phyloP scores from a whole-genome alignment of 208 protist species.

The Trypanosoma brucei region DNA sequence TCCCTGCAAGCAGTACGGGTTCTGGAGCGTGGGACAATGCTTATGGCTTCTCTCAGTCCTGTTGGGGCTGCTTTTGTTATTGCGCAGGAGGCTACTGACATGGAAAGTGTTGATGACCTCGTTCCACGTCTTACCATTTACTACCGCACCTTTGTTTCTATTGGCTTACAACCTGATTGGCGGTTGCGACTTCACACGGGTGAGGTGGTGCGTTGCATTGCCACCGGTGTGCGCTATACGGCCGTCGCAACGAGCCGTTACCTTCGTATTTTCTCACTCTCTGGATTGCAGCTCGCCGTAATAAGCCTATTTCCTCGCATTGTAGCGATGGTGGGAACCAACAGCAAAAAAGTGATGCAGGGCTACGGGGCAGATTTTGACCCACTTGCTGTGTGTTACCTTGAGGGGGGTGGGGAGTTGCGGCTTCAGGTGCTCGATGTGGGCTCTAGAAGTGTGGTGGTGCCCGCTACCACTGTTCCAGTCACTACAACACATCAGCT shows the following conservation, averaged over 20 bases:
- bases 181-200: slow-evolving; percentile 51
- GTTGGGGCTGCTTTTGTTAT: slow-evolving; percentile 73
- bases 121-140: slow-evolving; percentile 53
- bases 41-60: slow-evolving; percentile 77
- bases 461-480: slow-evolving; percentile 42
- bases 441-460: slow-evolving; percentile 34
- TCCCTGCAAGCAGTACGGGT: slow-evolving; percentile 60
- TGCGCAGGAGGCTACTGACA: slow-evolving; percentile 22
- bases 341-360: slow-evolving; percentile 52
- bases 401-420: slow-evolving; percentile 38
- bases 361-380: slow-evolving; percentile 64
- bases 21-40: slow-evolving; percentile 40
- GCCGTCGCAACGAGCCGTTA: slow-evolving; percentile 75
- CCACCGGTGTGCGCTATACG: slow-evolving; percentile 62
- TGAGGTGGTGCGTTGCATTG: slow-evolving; percentile 78
- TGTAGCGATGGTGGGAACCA: slow-evolving; percentile 78
- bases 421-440: slow-evolving; percentile 73
- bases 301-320: slow-evolving; percentile 75
- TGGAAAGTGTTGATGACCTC: slow-evolving; percentile 38
- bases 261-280: slow-evolving; percentile 78
- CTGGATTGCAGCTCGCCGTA: slow-evolving; percentile 76
- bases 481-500: slow-evolving; percentile 71
- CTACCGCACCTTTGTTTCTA: slow-evolving; percentile 68
- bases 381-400: slow-evolving; percentile 63
- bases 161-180: slow-evolving; percentile 83